phyloP scores from a whole-genome alignment of 768 basidiomycete species.

The Suillus spraguei region DNA sequence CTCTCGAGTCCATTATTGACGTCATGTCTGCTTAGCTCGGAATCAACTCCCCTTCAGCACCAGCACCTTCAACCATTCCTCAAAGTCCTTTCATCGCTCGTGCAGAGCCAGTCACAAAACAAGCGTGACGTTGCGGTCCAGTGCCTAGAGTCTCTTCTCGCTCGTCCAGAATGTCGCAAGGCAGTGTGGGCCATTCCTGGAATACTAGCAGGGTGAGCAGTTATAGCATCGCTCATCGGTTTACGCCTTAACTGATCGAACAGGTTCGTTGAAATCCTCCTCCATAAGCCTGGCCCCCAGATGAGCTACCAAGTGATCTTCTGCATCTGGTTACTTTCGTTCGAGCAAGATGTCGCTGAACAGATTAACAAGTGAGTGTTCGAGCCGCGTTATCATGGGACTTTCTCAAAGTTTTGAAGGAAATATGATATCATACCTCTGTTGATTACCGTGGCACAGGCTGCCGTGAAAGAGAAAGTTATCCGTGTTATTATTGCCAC shows the following conservation, averaged over 20 bases:
- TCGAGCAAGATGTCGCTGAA: slow-evolving; percentile 83
- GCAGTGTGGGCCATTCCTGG: slow-evolving; percentile 78
- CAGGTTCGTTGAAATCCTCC: slow-evolving; percentile 84
- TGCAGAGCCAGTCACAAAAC: slow-evolving; percentile 61
- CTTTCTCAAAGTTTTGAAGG: slow-evolving; percentile 42
- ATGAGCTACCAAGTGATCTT: slow-evolving; percentile 94
- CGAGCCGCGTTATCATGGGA: slow-evolving; percentile 3
- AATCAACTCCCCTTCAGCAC: slow-evolving; percentile 47
- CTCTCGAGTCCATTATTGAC: slow-evolving; percentile 9
- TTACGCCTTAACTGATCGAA: too few relatives aligned
- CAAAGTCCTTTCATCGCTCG: slow-evolving; percentile 56
- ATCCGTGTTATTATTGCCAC: slow-evolving; percentile 92
- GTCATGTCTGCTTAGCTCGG: slow-evolving; percentile 40
- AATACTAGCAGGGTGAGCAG: slow-evolving; percentile 65
- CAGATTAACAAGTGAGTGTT: slow-evolving; percentile 79
- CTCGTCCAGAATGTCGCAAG: slow-evolving; percentile 77
- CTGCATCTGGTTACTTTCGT: slow-evolving; percentile 93
- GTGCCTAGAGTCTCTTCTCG: slow-evolving; percentile 82
- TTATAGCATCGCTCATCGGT: not conserved
- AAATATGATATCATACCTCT: slow-evolving; percentile 89
- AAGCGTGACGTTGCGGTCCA: slow-evolving; percentile 91
- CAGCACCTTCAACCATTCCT: slow-evolving; percentile 65
- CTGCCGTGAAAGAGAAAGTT: slow-evolving; percentile 95
- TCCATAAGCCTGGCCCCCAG: slow-evolving; percentile 82
- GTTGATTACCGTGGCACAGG: slow-evolving; percentile 81